A percentile compares a stretch with the other conserved stretches of the same genome.
These are phyloP conservation scores for Plantago coronopus DNA, from an alignment of 305 asterid species.

Conservation along the genomic window DNA sequence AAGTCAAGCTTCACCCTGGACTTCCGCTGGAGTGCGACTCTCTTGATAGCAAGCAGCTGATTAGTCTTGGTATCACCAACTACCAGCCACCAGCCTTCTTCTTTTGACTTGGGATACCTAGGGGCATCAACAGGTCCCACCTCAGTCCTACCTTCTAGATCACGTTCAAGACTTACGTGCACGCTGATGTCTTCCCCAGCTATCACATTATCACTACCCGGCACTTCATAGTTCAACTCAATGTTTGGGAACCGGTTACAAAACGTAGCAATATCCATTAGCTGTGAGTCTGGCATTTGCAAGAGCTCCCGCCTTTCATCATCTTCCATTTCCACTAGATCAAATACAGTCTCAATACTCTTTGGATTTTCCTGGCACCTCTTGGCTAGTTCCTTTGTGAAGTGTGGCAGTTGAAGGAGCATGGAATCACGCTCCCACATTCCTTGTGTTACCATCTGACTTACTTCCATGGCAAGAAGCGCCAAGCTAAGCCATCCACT, in stretches of 20 bases:
- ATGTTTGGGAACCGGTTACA: slow-evolving; percentile 82
- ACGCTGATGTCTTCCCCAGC: slow-evolving; percentile 59
- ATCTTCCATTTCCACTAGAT: slow-evolving; percentile 85
- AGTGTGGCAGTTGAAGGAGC: slow-evolving; percentile 89
- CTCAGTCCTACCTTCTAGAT: slow-evolving; percentile 75
- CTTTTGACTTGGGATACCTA: slow-evolving; percentile 73
- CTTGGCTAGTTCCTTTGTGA: slow-evolving; percentile 80
- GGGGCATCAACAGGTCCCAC: slow-evolving; percentile 85
- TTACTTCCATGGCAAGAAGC: slow-evolving; percentile 85
- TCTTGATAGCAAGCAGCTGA: slow-evolving; percentile 80
- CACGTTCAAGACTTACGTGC: slow-evolving; percentile 63
- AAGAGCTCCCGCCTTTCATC: slow-evolving; percentile 76
- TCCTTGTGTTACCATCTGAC: slow-evolving; percentile 91
- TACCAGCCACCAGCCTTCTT: slow-evolving; percentile 98
- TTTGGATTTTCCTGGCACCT: slow-evolving; percentile 76
- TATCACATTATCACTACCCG: slow-evolving; percentile 36
- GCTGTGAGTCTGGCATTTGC: slow-evolving; percentile 73
- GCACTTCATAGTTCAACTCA: slow-evolving; percentile 60
- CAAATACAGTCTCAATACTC: slow-evolving; percentile 68
- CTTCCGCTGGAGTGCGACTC: slow-evolving; percentile 71
- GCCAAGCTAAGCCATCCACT: slow-evolving; percentile 83
- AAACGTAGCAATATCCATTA: slow-evolving; percentile 72
- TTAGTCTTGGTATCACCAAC: slow-evolving; percentile 77
- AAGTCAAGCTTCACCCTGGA: slow-evolving; percentile 67
- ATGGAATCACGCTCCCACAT: slow-evolving; percentile 89